Conservation (phyloP, 768 basidiomycete genomes). For the Trametes cingulata region DNA sequence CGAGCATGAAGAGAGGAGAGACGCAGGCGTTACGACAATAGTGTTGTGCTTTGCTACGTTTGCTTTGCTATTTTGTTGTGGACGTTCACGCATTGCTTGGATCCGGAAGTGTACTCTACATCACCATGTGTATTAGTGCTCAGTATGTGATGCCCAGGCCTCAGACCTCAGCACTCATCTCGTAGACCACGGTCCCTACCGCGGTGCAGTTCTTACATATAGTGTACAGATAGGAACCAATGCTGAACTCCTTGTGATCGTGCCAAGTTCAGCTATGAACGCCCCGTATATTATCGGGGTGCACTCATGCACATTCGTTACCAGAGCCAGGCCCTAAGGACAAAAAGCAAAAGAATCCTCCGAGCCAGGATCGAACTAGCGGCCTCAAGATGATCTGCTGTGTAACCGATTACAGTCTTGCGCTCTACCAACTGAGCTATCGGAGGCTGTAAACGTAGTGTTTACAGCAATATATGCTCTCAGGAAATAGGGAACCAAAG, state of each 20-base stretch:
- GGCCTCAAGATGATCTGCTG: slow-evolving; percentile 6
- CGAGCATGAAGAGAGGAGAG: background rate
- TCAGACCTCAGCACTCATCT: no score
- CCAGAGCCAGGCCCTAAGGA: no score
- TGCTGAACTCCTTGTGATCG: no score
- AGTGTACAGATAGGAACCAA: no score
- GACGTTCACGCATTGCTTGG: background rate
- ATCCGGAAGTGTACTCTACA: background rate
- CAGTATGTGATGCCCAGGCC: no score
- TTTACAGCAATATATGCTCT: background rate
- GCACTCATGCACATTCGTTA: background rate
- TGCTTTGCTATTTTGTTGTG: no score
- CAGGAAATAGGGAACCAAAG: no score
- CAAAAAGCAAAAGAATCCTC: slow-evolving; percentile 1
- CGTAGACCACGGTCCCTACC: no score
- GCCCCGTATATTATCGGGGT: no score
- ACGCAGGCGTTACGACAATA: no score
- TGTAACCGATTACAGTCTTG: slow-evolving; percentile 13
- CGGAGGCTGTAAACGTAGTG: background rate
- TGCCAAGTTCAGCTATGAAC: background rate
- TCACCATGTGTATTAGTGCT: background rate
- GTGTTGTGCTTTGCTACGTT: no score
- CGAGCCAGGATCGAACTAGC: slow-evolving; percentile 15
- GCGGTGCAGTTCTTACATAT: no score
- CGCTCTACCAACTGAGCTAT: slow-evolving; percentile 19